These are phyloP conservation scores for Thuidium tamariscinum DNA, from an alignment of 225 moss, liverwort and hornwort genomes.

Conservation along the genomic window DNA sequence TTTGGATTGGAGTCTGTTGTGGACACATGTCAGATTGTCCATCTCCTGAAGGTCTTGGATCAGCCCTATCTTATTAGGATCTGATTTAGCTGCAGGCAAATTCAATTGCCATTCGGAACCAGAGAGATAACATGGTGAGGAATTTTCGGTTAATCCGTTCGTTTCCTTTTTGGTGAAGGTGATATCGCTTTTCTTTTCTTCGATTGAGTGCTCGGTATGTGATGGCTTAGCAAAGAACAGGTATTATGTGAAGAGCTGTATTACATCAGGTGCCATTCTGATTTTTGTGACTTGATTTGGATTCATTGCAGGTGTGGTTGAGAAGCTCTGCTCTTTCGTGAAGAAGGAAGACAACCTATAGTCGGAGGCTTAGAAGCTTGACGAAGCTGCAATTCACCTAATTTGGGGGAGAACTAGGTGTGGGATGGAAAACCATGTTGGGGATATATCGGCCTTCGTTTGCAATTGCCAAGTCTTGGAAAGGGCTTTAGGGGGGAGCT, in stretches of 20 bases:
- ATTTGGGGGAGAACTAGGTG: not conserved
- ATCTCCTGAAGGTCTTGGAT: not conserved
- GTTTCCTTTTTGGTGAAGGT: not conserved
- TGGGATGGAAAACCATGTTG: not conserved
- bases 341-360: not conserved
- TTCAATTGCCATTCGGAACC: not conserved
- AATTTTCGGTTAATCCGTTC: not conserved
- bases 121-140: not conserved
- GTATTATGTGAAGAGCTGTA: not conserved
- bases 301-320: not conserved
- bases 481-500: constrained; percentile 46
- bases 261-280: not conserved
- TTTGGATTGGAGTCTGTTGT: not conserved
- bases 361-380: not conserved
- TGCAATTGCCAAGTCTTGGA: constrained; percentile 62
- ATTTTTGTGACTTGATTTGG: not conserved
- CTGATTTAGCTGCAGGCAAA: not conserved
- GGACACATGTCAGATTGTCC: not conserved
- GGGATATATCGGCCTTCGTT: constrained; percentile 43
- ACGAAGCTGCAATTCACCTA: not conserved
- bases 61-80: not conserved
- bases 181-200: not conserved
- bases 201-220: not conserved
- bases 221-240: too few species aligned
- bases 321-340: not conserved